Percentiles rank a stretch among this genome's conserved stretches.
These are phyloP conservation scores for Phycomyces nitens DNA, from an alignment of 192 early-diverging fungal species.

Conservation along the genomic window DNA sequence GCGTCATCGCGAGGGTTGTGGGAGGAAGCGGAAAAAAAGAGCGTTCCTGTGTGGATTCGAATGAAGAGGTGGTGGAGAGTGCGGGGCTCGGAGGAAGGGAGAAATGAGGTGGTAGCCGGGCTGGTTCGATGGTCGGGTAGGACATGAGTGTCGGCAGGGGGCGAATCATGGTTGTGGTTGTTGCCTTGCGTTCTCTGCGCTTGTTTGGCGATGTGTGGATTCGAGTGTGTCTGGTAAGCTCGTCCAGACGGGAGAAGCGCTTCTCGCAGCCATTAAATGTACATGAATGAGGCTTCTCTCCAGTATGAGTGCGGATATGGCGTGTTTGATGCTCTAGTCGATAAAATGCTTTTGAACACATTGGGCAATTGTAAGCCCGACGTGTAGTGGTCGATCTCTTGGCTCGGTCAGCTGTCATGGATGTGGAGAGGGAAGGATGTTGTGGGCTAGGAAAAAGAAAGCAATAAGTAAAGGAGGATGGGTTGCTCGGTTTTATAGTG, in stretches of 20 bases:
- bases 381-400: constrained; percentile 21
- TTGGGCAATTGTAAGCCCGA: constrained; percentile 73
- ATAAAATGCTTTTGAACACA: constrained; percentile 71
- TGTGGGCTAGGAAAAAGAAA: neutral
- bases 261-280: constrained; percentile 74
- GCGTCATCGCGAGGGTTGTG: neutral
- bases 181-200: constrained; percentile 38
- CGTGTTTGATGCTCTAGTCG: constrained; percentile 78
- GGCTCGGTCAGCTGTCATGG: neutral
- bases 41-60: constrained; percentile 1
- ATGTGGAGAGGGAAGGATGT: neutral
- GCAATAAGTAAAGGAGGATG: neutral
- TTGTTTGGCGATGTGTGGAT: constrained; percentile 54
- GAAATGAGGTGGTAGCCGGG: constrained; percentile 23
- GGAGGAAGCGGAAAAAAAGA: neutral
- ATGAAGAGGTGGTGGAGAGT: constrained; percentile 30
- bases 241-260: constrained; percentile 74
- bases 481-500: neutral
- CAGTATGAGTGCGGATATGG: constrained; percentile 83
- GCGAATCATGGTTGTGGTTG: constrained; percentile 6
- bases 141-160: neutral
- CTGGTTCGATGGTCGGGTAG: neutral
- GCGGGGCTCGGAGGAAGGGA: constrained; percentile 32
- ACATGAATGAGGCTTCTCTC: constrained; percentile 80
- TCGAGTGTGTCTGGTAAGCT: constrained; percentile 70